Evolutionary conservation across 1,284 basidiomycete genomes (phyloP), one percentile per base, ranked within the genome.

Genomic region (Xerocomus nothofagi): DNA sequence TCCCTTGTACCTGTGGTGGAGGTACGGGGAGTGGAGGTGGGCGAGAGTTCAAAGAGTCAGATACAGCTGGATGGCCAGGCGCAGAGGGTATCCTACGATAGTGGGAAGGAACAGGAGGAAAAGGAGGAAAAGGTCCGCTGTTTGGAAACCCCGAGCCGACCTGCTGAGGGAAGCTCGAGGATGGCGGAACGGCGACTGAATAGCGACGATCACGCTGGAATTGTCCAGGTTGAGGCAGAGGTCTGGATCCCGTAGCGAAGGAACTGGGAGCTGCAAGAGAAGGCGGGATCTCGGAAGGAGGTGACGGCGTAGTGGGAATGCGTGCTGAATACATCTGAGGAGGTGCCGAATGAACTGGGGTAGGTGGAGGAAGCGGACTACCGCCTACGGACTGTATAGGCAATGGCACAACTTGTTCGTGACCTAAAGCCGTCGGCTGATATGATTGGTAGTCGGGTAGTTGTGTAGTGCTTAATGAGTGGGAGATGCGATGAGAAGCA

Each of bases 151-250:
- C 51, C 9, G 53, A 27, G 10, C 60, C 53, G 34, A 49, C 21
- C 4, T 67, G 57, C 14, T 59, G 67, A 45, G 57, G 70, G 52
- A 56, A 64, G 50, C 62, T 68, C 17, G 59, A 61, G 34, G 70
- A 59, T 6, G 69, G 60, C 6, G 69, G 69, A 26, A 69, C 56
- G 6, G 72, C 64, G 50, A 73, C 69, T 8, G 71, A 67, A 32
- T 69, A 65, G 17, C 70, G 61, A 40, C 69, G 58, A 34, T 68
- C 70, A 29, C 67, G 54, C 32, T 65, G 68, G 30, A 47, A 53
- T 29, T 68, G 67, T 33, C 63, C 65, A 24, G 71, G 71, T 37
- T 68, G 72, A 20, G 84, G 84, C 11, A 86, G 66, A 17, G 84
- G 84, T 42, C 84, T 73, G 17, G 82, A 83, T 12, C 73, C 71